These are phyloP conservation scores for Colletotrichum godetiae DNA, from an alignment of 2,329 filamentous ascomycete species.

Conservation along the genomic window DNA sequence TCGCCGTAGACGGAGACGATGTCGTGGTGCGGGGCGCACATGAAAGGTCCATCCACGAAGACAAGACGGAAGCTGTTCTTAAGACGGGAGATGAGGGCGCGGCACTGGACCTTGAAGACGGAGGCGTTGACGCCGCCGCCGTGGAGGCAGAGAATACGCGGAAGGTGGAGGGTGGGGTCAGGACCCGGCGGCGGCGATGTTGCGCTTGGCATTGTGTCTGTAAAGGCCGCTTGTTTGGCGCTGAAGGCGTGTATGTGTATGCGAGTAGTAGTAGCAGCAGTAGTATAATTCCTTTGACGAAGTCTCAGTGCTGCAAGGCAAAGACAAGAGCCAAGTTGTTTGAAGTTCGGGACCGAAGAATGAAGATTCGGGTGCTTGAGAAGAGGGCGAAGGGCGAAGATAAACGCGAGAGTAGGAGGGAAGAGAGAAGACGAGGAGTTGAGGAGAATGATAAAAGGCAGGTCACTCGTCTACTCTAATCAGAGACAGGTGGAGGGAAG, in stretches of 20 bases:
- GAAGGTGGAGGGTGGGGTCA: constrained; percentile 49
- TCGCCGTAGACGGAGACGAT: constrained; percentile 74
- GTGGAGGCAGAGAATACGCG: constrained; percentile 84
- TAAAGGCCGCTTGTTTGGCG: background rate
- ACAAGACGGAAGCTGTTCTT: constrained; percentile 73
- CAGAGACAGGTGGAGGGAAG: background rate
- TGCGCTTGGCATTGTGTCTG: constrained; percentile 25
- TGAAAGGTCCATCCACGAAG: constrained; percentile 77
- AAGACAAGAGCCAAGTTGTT: background rate
- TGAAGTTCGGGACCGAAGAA: constrained; percentile 9
- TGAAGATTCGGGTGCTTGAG: background rate
- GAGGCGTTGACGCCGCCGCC: constrained; percentile 80
- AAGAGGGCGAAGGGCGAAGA: constrained; percentile 7
- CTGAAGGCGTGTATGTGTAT: background rate
- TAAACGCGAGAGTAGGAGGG: background rate
- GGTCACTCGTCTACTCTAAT: background rate
- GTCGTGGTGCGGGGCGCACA: constrained; percentile 69
- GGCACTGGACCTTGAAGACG: constrained; percentile 77
- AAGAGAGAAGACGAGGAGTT: background rate
- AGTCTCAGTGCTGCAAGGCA: background rate
- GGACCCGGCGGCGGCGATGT: constrained; percentile 5
- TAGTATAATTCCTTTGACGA: background rate
- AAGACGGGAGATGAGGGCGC: constrained; percentile 61
- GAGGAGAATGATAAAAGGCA: constrained; percentile 2
- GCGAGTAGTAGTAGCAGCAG: background rate